These are phyloP conservation scores for Solanum dulcamara DNA, from an alignment of 257 asterid genomes.

Conservation along the genomic window DNA sequence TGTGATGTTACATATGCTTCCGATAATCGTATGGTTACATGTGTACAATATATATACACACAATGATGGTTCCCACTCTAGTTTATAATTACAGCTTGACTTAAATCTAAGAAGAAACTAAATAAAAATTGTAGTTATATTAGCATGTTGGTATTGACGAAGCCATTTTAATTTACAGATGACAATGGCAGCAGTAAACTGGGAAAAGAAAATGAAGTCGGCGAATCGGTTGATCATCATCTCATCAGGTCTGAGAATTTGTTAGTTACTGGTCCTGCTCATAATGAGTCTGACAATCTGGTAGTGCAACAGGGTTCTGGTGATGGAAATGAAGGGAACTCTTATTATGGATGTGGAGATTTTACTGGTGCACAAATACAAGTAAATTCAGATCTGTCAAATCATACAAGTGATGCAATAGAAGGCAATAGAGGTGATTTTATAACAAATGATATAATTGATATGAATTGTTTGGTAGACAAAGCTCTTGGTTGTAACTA, in stretches of 20 bases:
- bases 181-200: conserved; percentile 13
- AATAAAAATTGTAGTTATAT: background rate
- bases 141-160: background rate
- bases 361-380: conserved; percentile 7
- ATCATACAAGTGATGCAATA: background rate
- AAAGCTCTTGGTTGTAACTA: conserved; percentile 9
- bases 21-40: background rate
- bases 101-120: background rate
- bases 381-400: conserved; percentile 1
- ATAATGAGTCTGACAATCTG: background rate
- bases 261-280: conserved; percentile 5
- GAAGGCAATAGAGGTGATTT: conserved; percentile 13
- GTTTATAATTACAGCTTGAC: background rate
- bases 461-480: conserved; percentile 13
- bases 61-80: background rate
- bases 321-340: conserved; percentile 10
- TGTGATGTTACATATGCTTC: background rate
- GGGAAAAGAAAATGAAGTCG: conserved; percentile 8
- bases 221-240: conserved; percentile 7
- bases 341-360: background rate
- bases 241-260: conserved; percentile 10
- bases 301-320: conserved; percentile 5
- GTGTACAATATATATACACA: background rate
- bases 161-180: conserved; percentile 1
- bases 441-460: conserved; percentile 5